phyloP scores from a whole-genome alignment of 306 rosid genomes.

The Quercus bicolor region DNA sequence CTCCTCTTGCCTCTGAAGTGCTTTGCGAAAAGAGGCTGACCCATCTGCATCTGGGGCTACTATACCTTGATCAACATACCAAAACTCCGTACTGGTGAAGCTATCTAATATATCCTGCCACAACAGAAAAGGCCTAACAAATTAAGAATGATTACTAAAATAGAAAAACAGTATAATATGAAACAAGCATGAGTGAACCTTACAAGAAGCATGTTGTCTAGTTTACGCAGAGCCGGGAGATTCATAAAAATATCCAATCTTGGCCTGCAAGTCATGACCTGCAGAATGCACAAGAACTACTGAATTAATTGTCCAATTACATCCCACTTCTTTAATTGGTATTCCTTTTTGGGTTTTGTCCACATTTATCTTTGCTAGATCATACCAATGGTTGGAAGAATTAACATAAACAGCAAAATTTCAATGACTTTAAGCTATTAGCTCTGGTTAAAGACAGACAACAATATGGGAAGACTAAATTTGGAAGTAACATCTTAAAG shows the following conservation, averaged over 20 bases:
- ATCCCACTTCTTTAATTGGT: neutral
- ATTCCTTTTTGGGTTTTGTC: neutral
- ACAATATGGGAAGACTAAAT: neutral
- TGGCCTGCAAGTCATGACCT: constrained; percentile 66
- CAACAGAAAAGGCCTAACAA: neutral
- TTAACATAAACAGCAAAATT: neutral
- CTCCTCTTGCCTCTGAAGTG: constrained; percentile 82
- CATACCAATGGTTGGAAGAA: neutral
- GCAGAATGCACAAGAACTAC: constrained; percentile 4
- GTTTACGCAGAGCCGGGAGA: constrained; percentile 50
- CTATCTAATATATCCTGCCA: constrained; percentile 75
- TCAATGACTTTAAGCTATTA: neutral
- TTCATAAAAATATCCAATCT: constrained; percentile 52
- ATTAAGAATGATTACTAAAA: neutral
- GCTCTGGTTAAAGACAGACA: neutral
- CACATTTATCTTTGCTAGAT: neutral
- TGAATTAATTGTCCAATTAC: neutral
- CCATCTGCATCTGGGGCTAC: constrained; percentile 68
- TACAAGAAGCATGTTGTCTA: constrained; percentile 57
- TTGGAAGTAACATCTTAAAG: neutral
- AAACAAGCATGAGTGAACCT: constrained; percentile 9
- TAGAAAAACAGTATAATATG: neutral
- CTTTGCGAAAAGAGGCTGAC: constrained; percentile 71
- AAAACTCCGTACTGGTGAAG: constrained; percentile 62
- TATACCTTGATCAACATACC: constrained; percentile 98